Evolutionary conservation across 768 basidiomycete genomes (phyloP), one percentile per base, ranked within the genome.

Genomic region (Podaxis sp.): DNA sequence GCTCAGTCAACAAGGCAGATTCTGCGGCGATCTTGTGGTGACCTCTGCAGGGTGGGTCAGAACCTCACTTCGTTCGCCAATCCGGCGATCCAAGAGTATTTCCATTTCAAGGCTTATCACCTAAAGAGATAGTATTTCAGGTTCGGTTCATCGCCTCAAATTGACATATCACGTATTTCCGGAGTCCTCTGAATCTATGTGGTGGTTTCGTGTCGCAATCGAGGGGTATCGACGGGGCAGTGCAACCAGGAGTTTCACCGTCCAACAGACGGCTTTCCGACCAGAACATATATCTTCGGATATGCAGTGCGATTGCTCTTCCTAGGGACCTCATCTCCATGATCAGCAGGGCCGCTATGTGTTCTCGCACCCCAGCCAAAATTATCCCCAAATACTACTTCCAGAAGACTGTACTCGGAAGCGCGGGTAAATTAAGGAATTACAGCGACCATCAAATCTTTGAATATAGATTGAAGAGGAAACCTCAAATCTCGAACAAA

Each of bases 91-190:
- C 42, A 46, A 28, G 15, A 28, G 17, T 15, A 44, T 57, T 44
- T 22, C 42, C 26, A n/a, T 28, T 44, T 57, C 24, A 26, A 46
- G 57, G 8, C 17, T 15, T 54, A 54, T 19, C 30, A 54, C 28
- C 44, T 46, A 19, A 46, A 8, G 44, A 17, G 44, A 36, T 54
- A n/a, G 12, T 19, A 30, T 19, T 24, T 46, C 56, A 33, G 56
- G 33, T n/a, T 59, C 49, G 22, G 15, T 26, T 30, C 48, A 59
- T 49, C 17, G 57, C 57, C 49, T 52, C 58, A 40, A 15, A n/a
- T 38, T 59, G 58, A 59, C 58, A 52, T 46, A 40, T 52, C 38
- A 22, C 12, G 13, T 26, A 59, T 30, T 19, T 48, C 5, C 15
- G 48, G 15, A 28, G 5, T 33, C 19, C 12, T 36, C 44, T 33